Conservation (phyloP, 352 stramenopile genomes). For the Pythium coloratum region DNA sequence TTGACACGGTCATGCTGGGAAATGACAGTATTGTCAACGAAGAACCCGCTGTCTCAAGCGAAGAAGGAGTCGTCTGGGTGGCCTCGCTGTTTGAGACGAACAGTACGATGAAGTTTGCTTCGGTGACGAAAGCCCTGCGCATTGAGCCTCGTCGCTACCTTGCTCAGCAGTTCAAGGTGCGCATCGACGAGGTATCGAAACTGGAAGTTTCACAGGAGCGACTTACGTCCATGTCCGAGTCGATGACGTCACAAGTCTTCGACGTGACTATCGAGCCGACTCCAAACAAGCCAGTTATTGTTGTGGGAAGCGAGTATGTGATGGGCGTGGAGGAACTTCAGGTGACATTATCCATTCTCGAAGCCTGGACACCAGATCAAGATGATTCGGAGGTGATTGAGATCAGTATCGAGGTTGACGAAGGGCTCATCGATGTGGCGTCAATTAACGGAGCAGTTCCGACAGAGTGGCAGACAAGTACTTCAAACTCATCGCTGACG, state of each 20-base stretch:
- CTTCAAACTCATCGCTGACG: not conserved
- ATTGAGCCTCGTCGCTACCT: constrained; percentile 8
- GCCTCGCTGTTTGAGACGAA: not conserved
- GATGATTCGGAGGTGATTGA: constrained; percentile 57
- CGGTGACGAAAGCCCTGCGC: not conserved
- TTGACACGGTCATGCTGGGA: not conserved
- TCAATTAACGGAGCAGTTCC: not conserved
- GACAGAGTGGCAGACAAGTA: not conserved
- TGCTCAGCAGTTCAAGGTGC: constrained; percentile 6
- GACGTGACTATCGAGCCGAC: constrained; percentile 2
- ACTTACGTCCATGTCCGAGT: not conserved
- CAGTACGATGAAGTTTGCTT: not conserved
- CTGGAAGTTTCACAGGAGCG: not conserved
- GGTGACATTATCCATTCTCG: constrained; percentile 31
- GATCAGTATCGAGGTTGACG: constrained; percentile 18
- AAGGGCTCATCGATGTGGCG: constrained; percentile 1
- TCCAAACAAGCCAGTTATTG: constrained; percentile 35
- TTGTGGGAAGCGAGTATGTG: constrained; percentile 32
- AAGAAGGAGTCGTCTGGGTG: not conserved
- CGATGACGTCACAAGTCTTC: not conserved
- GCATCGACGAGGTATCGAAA: not conserved
- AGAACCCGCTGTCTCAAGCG: not conserved
- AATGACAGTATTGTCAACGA: not conserved
- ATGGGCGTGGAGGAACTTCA: constrained; percentile 33
- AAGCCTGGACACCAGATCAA: constrained; percentile 40